These are phyloP conservation scores for Cornus florida DNA, from an alignment of 148 eudicot species.

Conservation along the genomic window DNA sequence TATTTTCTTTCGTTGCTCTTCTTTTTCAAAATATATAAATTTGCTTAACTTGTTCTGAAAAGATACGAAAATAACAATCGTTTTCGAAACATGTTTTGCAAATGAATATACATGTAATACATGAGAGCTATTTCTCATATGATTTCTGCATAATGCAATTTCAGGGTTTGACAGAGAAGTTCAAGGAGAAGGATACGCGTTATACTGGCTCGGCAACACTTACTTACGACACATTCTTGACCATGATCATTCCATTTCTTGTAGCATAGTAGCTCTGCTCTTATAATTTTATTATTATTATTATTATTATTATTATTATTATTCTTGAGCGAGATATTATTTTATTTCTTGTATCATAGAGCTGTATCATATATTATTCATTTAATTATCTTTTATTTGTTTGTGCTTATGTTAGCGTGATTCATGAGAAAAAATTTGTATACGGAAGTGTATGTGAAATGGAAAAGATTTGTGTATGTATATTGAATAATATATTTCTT, in stretches of 20 bases:
- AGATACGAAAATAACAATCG: background rate
- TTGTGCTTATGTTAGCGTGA: background rate
- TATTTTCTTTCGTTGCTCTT: background rate
- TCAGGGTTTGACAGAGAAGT: conserved; percentile 83
- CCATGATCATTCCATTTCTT: conserved; percentile 74
- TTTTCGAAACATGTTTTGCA: background rate
- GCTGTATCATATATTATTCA: conserved; percentile 21
- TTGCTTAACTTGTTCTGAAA: background rate
- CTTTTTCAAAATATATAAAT: background rate
- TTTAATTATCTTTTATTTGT: background rate
- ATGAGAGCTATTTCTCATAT: background rate
- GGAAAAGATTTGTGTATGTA: background rate
- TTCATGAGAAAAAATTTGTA: background rate
- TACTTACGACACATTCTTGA: conserved; percentile 63
- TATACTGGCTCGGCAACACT: conserved; percentile 72
- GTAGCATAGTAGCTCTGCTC: conserved; percentile 14
- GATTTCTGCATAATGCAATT: background rate
- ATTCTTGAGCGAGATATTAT: conserved; percentile 20
- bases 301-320: background rate
- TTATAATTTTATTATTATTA: conserved; percentile 18
- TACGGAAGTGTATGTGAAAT: background rate
- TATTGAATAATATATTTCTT: background rate
- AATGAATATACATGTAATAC: background rate
- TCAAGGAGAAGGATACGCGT: conserved; percentile 73
- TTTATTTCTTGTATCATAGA: conserved; percentile 48